Conservation (phyloP, 768 basidiomycete species). For the Termitomyces eurrhizus region DNA sequence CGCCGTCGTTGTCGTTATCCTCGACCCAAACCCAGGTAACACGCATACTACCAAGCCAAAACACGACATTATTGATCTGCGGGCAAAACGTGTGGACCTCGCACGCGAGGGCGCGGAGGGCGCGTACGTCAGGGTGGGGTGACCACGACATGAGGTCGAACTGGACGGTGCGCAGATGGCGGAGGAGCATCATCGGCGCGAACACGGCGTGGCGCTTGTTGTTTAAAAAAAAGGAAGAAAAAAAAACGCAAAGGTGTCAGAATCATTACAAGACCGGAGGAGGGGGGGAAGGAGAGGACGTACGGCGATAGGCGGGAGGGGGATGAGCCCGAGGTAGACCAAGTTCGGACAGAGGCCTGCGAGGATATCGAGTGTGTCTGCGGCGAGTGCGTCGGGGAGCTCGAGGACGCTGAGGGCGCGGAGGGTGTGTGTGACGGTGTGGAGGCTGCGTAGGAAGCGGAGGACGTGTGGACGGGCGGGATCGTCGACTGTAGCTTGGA, state of each 20-base stretch:
- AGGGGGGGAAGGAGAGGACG: conserved; percentile 6
- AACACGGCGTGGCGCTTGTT: conserved; percentile 26
- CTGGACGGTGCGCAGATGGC: conserved; percentile 26
- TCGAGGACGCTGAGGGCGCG: conserved; percentile 27
- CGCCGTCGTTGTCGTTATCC: too few relatives aligned
- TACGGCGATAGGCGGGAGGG: conserved; percentile 25
- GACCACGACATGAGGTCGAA: conserved; percentile 29
- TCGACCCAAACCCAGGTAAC: conserved; percentile 20
- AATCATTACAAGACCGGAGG: too few relatives aligned
- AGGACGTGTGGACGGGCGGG: conserved; percentile 14
- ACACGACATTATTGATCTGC: conserved; percentile 21
- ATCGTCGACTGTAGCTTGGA: conserved; percentile 41
- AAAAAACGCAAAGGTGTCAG: too few relatives aligned
- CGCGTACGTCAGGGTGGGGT: conserved; percentile 18
- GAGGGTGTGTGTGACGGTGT: conserved; percentile 20
- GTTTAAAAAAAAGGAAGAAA: not conserved
- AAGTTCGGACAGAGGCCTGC: conserved; percentile 21
- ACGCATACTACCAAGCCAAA: conserved; percentile 26
- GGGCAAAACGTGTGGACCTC: conserved; percentile 30
- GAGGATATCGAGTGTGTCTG: conserved; percentile 18
- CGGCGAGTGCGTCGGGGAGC: conserved; percentile 22
- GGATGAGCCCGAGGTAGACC: conserved; percentile 25
- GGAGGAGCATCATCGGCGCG: conserved; percentile 23
- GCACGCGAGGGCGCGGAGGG: conserved; percentile 28
- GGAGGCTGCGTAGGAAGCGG: conserved; percentile 28